Conservation (phyloP, 352 stramenopile species). For the Globisporangium radiosum region DNA sequence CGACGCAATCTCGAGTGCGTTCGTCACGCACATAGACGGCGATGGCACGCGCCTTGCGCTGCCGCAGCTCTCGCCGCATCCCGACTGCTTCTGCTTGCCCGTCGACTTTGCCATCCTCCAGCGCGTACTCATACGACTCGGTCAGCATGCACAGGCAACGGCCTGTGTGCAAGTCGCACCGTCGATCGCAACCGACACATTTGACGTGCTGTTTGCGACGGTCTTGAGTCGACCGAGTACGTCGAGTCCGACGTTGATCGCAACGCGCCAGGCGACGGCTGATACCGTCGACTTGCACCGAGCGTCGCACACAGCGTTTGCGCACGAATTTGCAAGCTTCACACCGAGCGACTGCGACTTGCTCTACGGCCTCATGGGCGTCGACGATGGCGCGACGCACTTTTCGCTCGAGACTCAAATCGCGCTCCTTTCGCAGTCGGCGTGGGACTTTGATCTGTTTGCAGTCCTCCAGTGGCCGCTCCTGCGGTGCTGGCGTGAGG, state of each 20-base stretch:
- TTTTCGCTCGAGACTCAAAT: conserved; percentile 45
- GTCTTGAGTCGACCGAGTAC: not conserved
- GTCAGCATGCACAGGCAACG: not conserved
- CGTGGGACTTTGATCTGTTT: conserved; percentile 78
- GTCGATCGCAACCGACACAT: conserved; percentile 56
- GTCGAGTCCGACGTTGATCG: not conserved
- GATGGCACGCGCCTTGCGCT: conserved; percentile 30
- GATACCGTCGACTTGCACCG: not conserved
- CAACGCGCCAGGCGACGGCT: not conserved
- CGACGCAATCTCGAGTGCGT: conserved; percentile 52
- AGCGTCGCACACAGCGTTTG: conserved; percentile 21
- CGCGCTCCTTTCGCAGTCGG: conserved; percentile 47
- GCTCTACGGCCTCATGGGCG: conserved; percentile 64
- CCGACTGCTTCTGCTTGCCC: conserved; percentile 77
- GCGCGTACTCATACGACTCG: conserved; percentile 29
- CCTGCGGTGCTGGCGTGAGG: conserved; percentile 19
- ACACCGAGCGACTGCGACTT: conserved; percentile 72
- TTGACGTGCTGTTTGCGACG: conserved; percentile 50
- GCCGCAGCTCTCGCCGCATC: conserved; percentile 69
- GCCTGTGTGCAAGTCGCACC: conserved; percentile 15
- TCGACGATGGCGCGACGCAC: conserved; percentile 36
- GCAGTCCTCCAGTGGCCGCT: conserved; percentile 54
- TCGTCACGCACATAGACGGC: conserved; percentile 21
- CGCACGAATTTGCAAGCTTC: conserved; percentile 36
- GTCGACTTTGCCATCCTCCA: conserved; percentile 69